Conservation (phyloP, 192 early-diverging fungal genomes). For the Linnemannia hyalina region DNA sequence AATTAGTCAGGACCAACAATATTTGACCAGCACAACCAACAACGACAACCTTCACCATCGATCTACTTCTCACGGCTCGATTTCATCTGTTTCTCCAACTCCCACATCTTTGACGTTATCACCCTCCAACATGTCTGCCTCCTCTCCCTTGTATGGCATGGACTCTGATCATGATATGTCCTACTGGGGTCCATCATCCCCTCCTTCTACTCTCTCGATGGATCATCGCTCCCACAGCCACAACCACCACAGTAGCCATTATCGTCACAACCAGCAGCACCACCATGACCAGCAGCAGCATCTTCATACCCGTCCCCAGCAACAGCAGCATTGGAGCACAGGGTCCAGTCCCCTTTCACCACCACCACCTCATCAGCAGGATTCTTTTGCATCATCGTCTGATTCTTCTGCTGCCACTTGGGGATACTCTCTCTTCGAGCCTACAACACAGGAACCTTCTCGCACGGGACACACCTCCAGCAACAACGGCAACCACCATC, state of each 20-base stretch:
- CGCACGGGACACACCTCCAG: not conserved
- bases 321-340: not conserved
- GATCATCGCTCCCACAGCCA: not conserved
- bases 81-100: constrained; percentile 23
- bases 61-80: not conserved
- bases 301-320: not conserved
- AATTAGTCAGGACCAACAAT: not conserved
- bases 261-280: not conserved
- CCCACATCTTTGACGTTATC: not conserved
- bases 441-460: not conserved
- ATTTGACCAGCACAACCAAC: not conserved
- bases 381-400: not conserved
- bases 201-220: not conserved
- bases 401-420: constrained; percentile 20
- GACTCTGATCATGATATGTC: constrained; percentile 22
- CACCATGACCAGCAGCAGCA: not conserved
- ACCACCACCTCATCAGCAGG: not conserved
- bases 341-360: not conserved
- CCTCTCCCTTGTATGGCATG: constrained; percentile 15
- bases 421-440: constrained; percentile 34
- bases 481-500: not conserved
- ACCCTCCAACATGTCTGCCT: constrained; percentile 12
- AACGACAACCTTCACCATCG: not conserved
- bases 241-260: not conserved
- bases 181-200: constrained; percentile 46